These are phyloP conservation scores for Agrocybe chaxingu DNA, from an alignment of 768 basidiomycete genomes.

Conservation along the genomic window DNA sequence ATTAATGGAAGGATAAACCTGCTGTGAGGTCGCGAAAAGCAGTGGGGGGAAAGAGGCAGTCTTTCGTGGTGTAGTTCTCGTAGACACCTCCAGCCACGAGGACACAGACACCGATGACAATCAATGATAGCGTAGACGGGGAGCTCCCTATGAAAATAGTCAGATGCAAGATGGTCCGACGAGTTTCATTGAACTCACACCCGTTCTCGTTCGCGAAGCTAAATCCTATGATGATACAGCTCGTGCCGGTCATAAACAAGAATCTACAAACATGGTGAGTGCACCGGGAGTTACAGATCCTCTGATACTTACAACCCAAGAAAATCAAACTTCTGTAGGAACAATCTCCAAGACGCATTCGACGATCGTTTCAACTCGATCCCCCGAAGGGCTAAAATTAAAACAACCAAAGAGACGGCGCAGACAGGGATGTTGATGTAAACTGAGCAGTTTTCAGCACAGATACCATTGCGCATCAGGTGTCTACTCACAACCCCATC, in stretches of 20 bases:
- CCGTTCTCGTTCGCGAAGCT: conserved; percentile 67
- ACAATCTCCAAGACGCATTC: conserved; percentile 53
- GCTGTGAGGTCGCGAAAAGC: conserved; percentile 59
- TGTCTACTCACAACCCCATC: conserved; percentile 76
- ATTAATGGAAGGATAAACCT: conserved; percentile 36
- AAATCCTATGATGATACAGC: conserved; percentile 74
- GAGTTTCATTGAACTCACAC: conserved; percentile 46
- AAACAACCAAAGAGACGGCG: conserved; percentile 51
- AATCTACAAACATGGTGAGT: conserved; percentile 36
- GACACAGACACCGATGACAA: conserved; percentile 51
- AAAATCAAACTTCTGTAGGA: conserved; percentile 68
- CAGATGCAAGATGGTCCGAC: conserved; percentile 9
- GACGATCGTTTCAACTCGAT: conserved; percentile 44
- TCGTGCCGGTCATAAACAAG: conserved; percentile 74
- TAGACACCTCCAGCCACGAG: conserved; percentile 63
- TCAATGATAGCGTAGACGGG: conserved; percentile 57
- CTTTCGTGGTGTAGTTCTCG: conserved; percentile 63
- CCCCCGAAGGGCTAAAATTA: conserved; percentile 57
- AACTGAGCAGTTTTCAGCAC: conserved; percentile 43
- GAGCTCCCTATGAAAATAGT: conserved; percentile 50
- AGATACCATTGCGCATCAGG: conserved; percentile 10
- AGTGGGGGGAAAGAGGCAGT: conserved; percentile 68
- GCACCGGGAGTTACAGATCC: neutral
- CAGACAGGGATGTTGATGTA: conserved; percentile 82
- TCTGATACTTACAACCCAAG: conserved; percentile 60